Evolutionary conservation across 164 flowering plant genomes (phyloP), one percentile per base, ranked within the genome.

Genomic region (Paratinospora sagittata): DNA sequence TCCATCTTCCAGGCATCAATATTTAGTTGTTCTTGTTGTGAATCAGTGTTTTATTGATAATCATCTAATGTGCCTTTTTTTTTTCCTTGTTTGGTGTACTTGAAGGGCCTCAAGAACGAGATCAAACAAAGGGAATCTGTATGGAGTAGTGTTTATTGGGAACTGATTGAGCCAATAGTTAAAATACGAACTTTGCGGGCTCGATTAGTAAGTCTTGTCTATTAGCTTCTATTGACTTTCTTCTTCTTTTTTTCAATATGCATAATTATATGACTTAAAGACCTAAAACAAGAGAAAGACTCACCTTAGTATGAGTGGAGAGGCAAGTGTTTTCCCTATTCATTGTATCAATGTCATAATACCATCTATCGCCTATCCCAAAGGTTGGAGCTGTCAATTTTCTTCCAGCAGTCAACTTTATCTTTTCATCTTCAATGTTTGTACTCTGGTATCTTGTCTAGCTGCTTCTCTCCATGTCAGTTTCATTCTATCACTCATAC

Each of bases 101-200:
- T 7, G 14, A 83, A 95, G 99, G 83, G 77, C 65, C 89, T 93
- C 72, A 96, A 93, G 82, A 93, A 89, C 79, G 99, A 93, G 74
- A 90, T 96, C 62, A 93, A 90, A 72, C 87, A 78, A 75, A 84
- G 97, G 77, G 95, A 91, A 78, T 77, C 90, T 19, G 71, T 69
- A 73, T 93, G 99, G 98, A 84, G 78, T 70, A 78, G 72, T 72
- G 87, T 93, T 67, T 78, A 88, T 74, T 96, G 97, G 99, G 99
- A 96, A 78, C 60, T 96, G 83, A 55, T 90, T 63, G 94, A 84
- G 73, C 97, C 98, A 63, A 75, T 81, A 74, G 82, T 87, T 23
- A 90, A 86, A 74, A 85, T 96, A 62, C 84, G 96, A 69, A 96
- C 99, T 26, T 78, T 96, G 73, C 88, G 95, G 75, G 98, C 98